Evolutionary conservation across 768 basidiomycete species (phyloP).

Genomic region (Boletus vermiculosoides): DNA sequence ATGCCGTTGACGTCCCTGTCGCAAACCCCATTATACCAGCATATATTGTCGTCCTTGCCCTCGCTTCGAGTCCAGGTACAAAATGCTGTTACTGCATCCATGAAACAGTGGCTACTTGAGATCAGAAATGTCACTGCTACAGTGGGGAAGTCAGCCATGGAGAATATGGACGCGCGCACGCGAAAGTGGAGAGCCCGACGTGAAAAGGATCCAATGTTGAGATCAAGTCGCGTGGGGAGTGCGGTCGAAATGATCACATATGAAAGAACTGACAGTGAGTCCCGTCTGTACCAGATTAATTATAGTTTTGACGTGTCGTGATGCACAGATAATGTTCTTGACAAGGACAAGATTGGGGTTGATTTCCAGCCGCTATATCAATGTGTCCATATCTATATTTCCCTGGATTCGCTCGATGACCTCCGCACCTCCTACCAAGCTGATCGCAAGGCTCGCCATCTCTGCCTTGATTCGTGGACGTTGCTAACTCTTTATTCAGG

Average conservation of each 20-base stretch:
- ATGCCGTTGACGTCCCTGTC: conserved; percentile 87
- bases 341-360: conserved; percentile 83
- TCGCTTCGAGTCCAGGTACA: conserved; percentile 87
- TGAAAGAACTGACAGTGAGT: conserved; percentile 92
- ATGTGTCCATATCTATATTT: conserved; percentile 94
- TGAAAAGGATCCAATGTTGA: conserved; percentile 80
- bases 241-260: conserved; percentile 90
- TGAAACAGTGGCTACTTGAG: conserved; percentile 96
- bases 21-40: conserved; percentile 89
- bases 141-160: conserved; percentile 84
- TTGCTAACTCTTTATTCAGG: conserved; percentile 46
- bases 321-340: conserved; percentile 77
- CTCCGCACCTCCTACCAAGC: conserved; percentile 91
- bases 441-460: conserved; percentile 75
- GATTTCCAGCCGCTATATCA: conserved; percentile 96
- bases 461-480: neutral
- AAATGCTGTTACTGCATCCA: conserved; percentile 89
- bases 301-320: conserved; percentile 10
- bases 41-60: conserved; percentile 88
- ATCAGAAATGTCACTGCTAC: conserved; percentile 85
- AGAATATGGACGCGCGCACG: conserved; percentile 82
- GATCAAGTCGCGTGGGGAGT: conserved; percentile 79
- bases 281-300: neutral
- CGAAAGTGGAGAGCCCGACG: conserved; percentile 80
- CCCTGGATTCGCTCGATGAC: conserved; percentile 87